A percentile compares a stretch with the other conserved stretches of the same genome.
Evolutionary conservation across 768 basidiomycete species (phyloP).

Genomic region (Naganishia vaughanmartiniae): DNA sequence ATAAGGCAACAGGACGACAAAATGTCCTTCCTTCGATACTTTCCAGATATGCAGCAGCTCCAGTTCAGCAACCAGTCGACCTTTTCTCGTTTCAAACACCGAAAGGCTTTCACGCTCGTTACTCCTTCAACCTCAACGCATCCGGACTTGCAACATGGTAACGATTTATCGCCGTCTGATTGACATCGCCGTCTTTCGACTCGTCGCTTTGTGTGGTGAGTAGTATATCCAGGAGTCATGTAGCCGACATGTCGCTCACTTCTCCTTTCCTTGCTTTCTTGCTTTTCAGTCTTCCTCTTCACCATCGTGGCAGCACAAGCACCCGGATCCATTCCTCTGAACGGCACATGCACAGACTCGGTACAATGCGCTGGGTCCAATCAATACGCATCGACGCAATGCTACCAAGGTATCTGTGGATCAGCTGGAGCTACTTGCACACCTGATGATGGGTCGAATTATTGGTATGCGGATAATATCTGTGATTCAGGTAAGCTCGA

Average conservation of each 20-base stretch:
- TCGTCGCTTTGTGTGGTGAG: not conserved
- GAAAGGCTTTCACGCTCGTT: too few relatives aligned
- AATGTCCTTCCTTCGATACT: too few relatives aligned
- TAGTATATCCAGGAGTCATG: not conserved
- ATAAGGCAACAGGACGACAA: too few relatives aligned
- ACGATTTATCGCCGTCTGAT: too few relatives aligned
- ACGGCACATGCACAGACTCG: not conserved
- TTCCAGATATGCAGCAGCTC: too few relatives aligned
- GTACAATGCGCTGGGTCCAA: not conserved
- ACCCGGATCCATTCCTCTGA: not conserved
- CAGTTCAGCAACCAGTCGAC: too few relatives aligned
- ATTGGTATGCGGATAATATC: not conserved
- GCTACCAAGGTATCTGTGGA: slow-evolving; percentile 2
- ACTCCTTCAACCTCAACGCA: too few relatives aligned
- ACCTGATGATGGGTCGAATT: not conserved
- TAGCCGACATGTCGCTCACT: not conserved
- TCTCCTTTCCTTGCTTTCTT: not conserved
- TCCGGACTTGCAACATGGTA: too few relatives aligned
- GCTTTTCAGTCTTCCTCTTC: not conserved
- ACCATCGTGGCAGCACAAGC: not conserved
- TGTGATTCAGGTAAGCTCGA: not conserved
- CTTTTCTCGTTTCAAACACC: too few relatives aligned
- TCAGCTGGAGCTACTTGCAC: not conserved
- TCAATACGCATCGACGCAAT: not conserved
- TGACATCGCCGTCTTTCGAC: too few relatives aligned